phyloP scores from a whole-genome alignment of 768 basidiomycete genomes.

The Leccinellum rugosiceps region DNA sequence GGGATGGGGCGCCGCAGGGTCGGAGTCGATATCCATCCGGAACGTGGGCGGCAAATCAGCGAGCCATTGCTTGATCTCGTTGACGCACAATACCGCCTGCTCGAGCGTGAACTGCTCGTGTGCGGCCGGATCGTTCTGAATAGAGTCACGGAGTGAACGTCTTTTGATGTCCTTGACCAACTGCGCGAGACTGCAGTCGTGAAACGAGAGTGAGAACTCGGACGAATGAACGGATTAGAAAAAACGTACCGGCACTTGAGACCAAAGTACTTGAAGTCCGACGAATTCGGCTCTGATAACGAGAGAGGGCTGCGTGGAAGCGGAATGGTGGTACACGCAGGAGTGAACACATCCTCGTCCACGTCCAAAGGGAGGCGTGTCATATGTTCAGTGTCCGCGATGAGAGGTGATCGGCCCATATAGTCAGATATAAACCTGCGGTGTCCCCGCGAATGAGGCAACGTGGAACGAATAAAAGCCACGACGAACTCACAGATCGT shows the following conservation, averaged over 20 bases:
- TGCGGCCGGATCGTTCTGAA: slow-evolving; percentile 24
- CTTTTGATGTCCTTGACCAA: slow-evolving; percentile 61
- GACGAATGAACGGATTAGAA: background rate
- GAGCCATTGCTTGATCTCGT: slow-evolving; percentile 53
- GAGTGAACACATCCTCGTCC: slow-evolving; percentile 51
- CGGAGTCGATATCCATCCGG: slow-evolving; percentile 39
- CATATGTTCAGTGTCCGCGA: slow-evolving; percentile 52
- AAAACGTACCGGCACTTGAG: slow-evolving; percentile 55
- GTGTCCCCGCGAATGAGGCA: slow-evolving; percentile 12
- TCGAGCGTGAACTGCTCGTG: slow-evolving; percentile 50
- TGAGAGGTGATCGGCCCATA: slow-evolving; percentile 59
- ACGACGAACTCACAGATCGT: slow-evolving; percentile 61
- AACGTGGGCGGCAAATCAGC: slow-evolving; percentile 49
- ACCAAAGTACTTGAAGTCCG: slow-evolving; percentile 47
- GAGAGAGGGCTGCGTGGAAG: slow-evolving; percentile 31
- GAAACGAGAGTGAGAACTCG: slow-evolving; percentile 3
- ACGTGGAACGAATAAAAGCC: background rate
- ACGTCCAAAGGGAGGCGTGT: slow-evolving; percentile 56
- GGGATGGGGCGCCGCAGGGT: slow-evolving; percentile 17
- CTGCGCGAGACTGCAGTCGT: slow-evolving; percentile 48
- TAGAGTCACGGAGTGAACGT: slow-evolving; percentile 43
- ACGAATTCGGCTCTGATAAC: slow-evolving; percentile 27
- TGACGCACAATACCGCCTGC: slow-evolving; percentile 55
- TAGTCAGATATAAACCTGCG: slow-evolving; percentile 67
- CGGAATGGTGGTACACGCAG: slow-evolving; percentile 44